phyloP scores from a whole-genome alignment of 192 early-diverging fungal species.

The Linnemannia hyalina region DNA sequence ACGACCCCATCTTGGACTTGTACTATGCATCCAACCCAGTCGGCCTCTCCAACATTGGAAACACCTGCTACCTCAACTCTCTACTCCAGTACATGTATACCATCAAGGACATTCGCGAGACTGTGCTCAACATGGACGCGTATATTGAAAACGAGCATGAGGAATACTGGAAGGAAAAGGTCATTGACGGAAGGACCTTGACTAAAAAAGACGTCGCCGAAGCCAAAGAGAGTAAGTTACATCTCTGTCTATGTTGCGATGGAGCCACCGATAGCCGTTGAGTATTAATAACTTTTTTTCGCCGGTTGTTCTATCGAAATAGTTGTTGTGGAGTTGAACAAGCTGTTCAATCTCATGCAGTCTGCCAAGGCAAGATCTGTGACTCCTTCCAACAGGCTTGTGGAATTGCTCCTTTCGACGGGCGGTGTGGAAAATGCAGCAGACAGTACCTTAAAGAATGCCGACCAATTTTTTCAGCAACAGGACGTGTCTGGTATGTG shows the following conservation, averaged over 20 bases:
- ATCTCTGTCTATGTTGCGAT: not conserved
- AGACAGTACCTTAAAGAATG: not conserved
- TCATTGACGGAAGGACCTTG: conserved; percentile 63
- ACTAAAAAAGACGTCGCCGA: conserved; percentile 56
- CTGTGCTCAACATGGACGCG: conserved; percentile 69
- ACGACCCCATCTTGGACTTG: conserved; percentile 27
- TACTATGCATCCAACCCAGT: conserved; percentile 68
- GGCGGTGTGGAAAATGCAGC: conserved; percentile 1
- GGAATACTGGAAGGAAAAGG: conserved; percentile 54
- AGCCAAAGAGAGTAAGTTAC: conserved; percentile 64
- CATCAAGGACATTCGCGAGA: conserved; percentile 68
- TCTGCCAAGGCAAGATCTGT: conserved; percentile 23
- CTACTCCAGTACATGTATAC: conserved; percentile 84
- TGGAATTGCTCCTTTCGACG: conserved; percentile 57
- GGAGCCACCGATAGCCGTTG: not conserved
- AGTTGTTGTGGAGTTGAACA: conserved; percentile 40
- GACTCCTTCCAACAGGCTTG: conserved; percentile 25
- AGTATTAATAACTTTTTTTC: not conserved
- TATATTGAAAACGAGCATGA: conserved; percentile 54
- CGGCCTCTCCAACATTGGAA: conserved; percentile 86
- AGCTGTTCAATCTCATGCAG: conserved; percentile 25
- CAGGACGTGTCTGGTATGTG: conserved; percentile 77
- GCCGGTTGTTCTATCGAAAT: not conserved
- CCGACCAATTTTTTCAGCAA: conserved; percentile 51
- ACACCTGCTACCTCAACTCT: conserved; percentile 92